A percentile compares a stretch with the other conserved stretches of the same genome.
Conservation (phyloP, 2,329 filamentous ascomycete species). For the Zymoseptoria ardabiliae region DNA sequence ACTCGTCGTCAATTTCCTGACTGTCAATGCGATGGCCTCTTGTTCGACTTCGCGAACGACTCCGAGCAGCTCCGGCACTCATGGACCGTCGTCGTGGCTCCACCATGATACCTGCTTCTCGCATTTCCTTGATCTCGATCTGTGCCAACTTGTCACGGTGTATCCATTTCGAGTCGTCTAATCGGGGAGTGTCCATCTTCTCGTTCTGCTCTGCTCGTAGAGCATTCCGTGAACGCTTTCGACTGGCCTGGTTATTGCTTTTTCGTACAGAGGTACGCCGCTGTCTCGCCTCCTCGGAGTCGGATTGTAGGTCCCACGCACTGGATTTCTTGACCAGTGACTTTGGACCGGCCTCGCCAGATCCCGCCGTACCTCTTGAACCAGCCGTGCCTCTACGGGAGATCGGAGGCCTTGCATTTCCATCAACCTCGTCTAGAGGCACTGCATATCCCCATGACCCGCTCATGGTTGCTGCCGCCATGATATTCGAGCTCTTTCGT, state of each 20-base stretch:
- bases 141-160: conserved; percentile 75
- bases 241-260: conserved; percentile 14
- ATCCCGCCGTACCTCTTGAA: not conserved
- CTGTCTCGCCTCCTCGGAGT: conserved; percentile 21
- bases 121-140: conserved; percentile 74
- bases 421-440: conserved; percentile 18
- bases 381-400: not conserved
- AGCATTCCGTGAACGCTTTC: conserved; percentile 23
- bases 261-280: conserved; percentile 19
- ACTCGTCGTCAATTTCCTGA: conserved; percentile 19
- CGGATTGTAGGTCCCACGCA: conserved; percentile 20
- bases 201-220: conserved; percentile 16
- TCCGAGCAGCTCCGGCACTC: conserved; percentile 27
- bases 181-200: not conserved
- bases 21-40: conserved; percentile 14
- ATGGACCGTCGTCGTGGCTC: conserved; percentile 48
- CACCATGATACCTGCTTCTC: conserved; percentile 64
- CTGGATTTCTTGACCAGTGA: conserved; percentile 9
- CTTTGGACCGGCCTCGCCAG: not conserved
- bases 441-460: conserved; percentile 19
- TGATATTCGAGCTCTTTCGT: not conserved
- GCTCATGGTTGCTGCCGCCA: conserved; percentile 8
- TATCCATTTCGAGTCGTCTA: conserved; percentile 70
- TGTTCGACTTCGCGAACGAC: conserved; percentile 19
- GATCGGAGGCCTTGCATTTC: conserved; percentile 11